Conservation (phyloP, 1,284 basidiomycete species). For the Chiua sp. region DNA sequence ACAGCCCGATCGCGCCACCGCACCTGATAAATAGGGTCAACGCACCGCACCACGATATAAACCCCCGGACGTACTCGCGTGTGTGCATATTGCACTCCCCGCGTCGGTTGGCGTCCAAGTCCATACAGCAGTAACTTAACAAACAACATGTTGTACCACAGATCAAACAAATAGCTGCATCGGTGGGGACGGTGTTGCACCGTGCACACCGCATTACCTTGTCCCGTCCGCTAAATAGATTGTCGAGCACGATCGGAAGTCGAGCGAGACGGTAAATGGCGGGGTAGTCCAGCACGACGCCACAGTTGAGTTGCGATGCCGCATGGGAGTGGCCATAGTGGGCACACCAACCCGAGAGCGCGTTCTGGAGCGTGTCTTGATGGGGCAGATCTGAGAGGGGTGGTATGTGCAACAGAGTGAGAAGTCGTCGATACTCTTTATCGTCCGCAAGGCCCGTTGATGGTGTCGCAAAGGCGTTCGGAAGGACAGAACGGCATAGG, state of each 20-base stretch:
- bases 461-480: conserved; percentile 55
- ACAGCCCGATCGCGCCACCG: conserved; percentile 88
- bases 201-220: conserved; percentile 74
- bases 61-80: conserved; percentile 85
- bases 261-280: conserved; percentile 85
- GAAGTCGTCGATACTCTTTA: conserved; percentile 81
- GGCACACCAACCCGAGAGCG: conserved; percentile 84
- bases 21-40: conserved; percentile 63
- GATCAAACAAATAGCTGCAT: conserved; percentile 91
- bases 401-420: conserved; percentile 81
- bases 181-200: conserved; percentile 83
- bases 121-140: conserved; percentile 93
- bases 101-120: conserved; percentile 64
- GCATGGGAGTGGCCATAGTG: conserved; percentile 81
- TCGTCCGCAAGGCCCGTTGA: conserved; percentile 38
- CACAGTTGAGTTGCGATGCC: conserved; percentile 73
- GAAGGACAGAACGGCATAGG: conserved; percentile 80
- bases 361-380: conserved; percentile 83
- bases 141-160: conserved; percentile 92
- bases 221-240: conserved; percentile 73
- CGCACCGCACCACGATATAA: not conserved
- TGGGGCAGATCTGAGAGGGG: conserved; percentile 76
- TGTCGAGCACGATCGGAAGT: conserved; percentile 85
- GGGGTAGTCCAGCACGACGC: conserved; percentile 84
- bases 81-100: conserved; percentile 97